Base-by-base conservation (phyloP, 2,329 filamentous ascomycete genomes). In the Pseudocercospora ulei region DNA sequence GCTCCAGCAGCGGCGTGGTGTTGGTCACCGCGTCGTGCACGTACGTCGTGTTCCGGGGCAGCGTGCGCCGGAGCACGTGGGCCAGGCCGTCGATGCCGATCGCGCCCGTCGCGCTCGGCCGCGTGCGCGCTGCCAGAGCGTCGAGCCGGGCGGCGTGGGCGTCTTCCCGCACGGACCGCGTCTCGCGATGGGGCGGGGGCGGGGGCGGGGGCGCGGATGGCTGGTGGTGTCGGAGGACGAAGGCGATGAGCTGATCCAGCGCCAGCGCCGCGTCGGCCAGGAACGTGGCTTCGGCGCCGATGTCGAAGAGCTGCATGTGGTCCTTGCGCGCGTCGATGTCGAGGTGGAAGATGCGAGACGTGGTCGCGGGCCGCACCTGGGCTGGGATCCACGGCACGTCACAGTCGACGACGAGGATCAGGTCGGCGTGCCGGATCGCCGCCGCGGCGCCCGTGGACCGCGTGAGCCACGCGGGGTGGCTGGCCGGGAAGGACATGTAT, bases 361-460 rank as follows among this genome's bases (percentile, higher is more conserved):
- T 59, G 1, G 64, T 56, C 3, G 63, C 66, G 0, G 75, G 75
- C 17, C 68, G 67, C 58, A 69, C 73, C 41, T 75, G 73, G 0
- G 82, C 87, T 13, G 79, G 77, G 40, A 93, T 83, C 83, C 84
- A 93, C 0, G 86, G 85, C 0, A 92, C 83, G 55, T 93, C 85
- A 47, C 82, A 87, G 59, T 93, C 80, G 11, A 90, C 57, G 2
- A 93, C 78, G 0, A 93, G 51, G 44, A 93, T 87, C 3, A 82
- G 73, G 57, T 93, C 86, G 0, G 86, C 82, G 0, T 74, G 73
- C 39, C 69, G 70, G 54, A 92, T 80, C 16, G 70, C 68, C 1
- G 79, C 72, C 30, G 87, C 78, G 3, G 71, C 68, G 3, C 82
- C 82, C 50, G 76, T 87, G 24, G 75, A 70, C 35, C 86, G 60